phyloP scores from a whole-genome alignment of 768 basidiomycete genomes.

The Hericium coralloides region DNA sequence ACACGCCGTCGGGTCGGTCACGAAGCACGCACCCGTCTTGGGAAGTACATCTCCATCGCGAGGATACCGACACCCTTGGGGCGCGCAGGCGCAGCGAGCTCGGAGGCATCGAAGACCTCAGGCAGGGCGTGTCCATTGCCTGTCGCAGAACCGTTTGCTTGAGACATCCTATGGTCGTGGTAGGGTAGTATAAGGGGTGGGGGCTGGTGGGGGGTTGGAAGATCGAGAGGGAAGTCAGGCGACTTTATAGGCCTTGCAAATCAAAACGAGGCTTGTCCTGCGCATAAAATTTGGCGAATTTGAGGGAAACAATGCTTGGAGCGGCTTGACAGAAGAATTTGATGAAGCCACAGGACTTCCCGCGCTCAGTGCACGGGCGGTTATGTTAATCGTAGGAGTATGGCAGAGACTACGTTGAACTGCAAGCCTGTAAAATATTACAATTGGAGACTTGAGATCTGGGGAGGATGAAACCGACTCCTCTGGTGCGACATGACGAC shows the following conservation, averaged over 20 bases:
- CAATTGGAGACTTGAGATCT: too few species aligned
- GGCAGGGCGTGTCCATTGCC: neutral
- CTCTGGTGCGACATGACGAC: too few species aligned
- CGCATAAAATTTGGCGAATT: too few species aligned
- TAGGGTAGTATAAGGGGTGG: neutral
- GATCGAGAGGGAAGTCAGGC: neutral
- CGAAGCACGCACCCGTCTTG: neutral
- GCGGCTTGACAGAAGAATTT: too few species aligned
- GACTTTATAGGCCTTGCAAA: neutral
- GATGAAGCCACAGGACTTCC: too few species aligned
- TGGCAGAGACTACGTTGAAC: too few species aligned
- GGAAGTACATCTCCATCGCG: slow-evolving; percentile 1
- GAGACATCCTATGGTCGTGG: neutral
- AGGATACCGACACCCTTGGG: neutral
- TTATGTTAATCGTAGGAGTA: too few species aligned
- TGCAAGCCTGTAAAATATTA: too few species aligned
- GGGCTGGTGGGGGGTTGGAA: neutral
- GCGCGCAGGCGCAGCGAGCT: neutral
- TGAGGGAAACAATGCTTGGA: too few species aligned
- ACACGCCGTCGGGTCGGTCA: neutral
- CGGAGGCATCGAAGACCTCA: neutral
- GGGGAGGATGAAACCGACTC: too few species aligned
- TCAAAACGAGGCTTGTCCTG: too few species aligned
- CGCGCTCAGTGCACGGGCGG: too few species aligned
- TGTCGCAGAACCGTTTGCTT: slow-evolving; percentile 9